Base-by-base conservation (phyloP, 2,329 filamentous ascomycete genomes). In the Colletotrichum simmondsii region DNA sequence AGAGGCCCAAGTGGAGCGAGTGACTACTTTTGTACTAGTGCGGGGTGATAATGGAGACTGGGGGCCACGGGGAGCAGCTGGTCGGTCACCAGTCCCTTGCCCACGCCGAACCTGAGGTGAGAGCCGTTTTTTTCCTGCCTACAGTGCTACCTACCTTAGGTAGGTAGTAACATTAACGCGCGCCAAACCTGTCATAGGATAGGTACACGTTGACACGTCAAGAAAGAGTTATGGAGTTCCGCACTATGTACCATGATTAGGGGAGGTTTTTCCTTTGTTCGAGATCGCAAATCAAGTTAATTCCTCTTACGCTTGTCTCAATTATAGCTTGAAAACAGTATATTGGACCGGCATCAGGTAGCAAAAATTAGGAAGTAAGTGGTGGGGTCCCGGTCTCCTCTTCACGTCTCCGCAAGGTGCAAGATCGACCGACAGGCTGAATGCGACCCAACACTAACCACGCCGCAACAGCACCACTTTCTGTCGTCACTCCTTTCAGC, bases 21-120 rank as follows among this genome's bases (percentile, higher is more conserved):
- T 64, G 62, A 57, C 62, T 52, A 28, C 54, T 65, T 65, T 3
- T 12, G 62, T 30, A 57, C 62, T 65, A 65, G 62, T 65, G 62
- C 62, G 62, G 62, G 62, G 52, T 65, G 52, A 28, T 32, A 14
- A 52, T 64, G 61, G 61, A 14, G 28, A 56, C 14, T 37, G 12
- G 30, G 61, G 58, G 52, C 37, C 14, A 19, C 37, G 37, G 16
- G 37, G 16, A 42, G 16, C 37, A 19, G 37, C 37, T 42, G 37
- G 37, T 42, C 37, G 14, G 37, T 42, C 37, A 42, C 37, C 37
- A 42, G 37, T 42, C 37, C 37, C 30, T 58, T 35, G 35, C 58
- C 26, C 26, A 62, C 14, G 35, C 22, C 16, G 7, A 22, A 26
- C 22, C 24, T 30, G n/a, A 30, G 26, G 26, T 53, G 49, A 53